These are phyloP conservation scores for Epichloe festucae DNA, from an alignment of 2,329 filamentous ascomycete genomes.

Conservation along the genomic window DNA sequence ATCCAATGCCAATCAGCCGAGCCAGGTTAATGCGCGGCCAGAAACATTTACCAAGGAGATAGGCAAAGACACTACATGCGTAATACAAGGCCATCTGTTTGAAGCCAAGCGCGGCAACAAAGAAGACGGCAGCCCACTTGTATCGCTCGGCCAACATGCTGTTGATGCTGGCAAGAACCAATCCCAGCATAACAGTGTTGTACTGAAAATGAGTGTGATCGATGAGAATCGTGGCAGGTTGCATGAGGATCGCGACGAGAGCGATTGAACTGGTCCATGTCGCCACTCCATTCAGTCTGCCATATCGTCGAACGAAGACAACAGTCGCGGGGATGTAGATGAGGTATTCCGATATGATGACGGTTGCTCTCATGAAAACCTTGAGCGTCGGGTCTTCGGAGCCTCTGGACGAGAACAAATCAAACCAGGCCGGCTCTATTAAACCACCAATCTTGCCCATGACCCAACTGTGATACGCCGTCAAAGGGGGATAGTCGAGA, in stretches of 20 bases:
- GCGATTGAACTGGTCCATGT: slow-evolving; percentile 76
- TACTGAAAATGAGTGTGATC: slow-evolving; percentile 97
- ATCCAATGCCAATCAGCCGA: slow-evolving; percentile 61
- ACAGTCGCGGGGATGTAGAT: slow-evolving; percentile 76
- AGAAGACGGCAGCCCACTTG: slow-evolving; percentile 85
- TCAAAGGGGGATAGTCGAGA: slow-evolving; percentile 95
- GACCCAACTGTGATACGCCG: slow-evolving; percentile 97
- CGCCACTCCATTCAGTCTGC: slow-evolving; percentile 61
- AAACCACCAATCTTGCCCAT: slow-evolving; percentile 70
- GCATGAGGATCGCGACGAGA: slow-evolving; percentile 80
- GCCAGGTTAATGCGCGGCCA: slow-evolving; percentile 55
- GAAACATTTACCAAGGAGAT: slow-evolving; percentile 76
- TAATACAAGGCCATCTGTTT: slow-evolving; percentile 99
- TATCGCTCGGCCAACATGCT: slow-evolving; percentile 75
- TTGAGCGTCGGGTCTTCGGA: slow-evolving; percentile 69
- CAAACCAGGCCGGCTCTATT: slow-evolving; percentile 79
- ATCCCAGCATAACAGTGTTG: slow-evolving; percentile 95
- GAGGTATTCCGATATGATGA: slow-evolving; percentile 81
- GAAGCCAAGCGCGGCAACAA: slow-evolving; percentile 86
- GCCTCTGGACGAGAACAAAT: slow-evolving; percentile 68
- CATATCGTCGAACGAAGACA: slow-evolving; percentile 73
- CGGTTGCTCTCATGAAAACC: slow-evolving; percentile 90
- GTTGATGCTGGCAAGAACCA: slow-evolving; percentile 75
- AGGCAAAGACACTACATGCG: slow-evolving; percentile 83
- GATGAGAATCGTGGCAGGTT: slow-evolving; percentile 79